Evolutionary conservation across 768 basidiomycete species (phyloP), one percentile per base, ranked within the genome.

Genomic region (Tulasnella sp.): DNA sequence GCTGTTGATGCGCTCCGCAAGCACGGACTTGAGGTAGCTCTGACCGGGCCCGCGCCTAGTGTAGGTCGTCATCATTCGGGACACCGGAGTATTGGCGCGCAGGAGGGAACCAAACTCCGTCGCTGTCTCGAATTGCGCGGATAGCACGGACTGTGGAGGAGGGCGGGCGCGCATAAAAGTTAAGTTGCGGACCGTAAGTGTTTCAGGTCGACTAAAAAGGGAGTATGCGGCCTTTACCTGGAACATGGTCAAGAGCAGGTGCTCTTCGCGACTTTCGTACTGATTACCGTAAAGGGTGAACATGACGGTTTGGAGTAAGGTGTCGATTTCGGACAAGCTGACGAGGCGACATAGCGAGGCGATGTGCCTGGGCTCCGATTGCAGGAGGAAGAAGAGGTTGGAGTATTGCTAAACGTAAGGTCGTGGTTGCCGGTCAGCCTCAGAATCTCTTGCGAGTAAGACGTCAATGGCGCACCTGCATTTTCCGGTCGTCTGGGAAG

Each of bases 1-100:
- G 84, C 95, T 96, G 87, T 99, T 99, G 87, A 99, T 99, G 82
- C 97, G 92, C 85, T 99, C 98, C 37, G 98, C 97, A 73, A 99
- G 89, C 41, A 99, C 97, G 82, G 94, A 93, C 89, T 99, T 99
- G 82, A 99, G 92, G 86, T 99, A 99, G 84, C 96, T 96, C 86
- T 99, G 98, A 80, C 98, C 98, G 0, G 98, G 98, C 80, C 98
- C 98, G 79, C 98, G 94, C 81, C 98, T 94, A 77, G 98, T 99
- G 87, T 99, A 99, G 28, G 98, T 99, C 72, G 98, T 99, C 98
- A 99, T 99, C 98, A 99, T 99, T 54, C 98, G 93, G 75, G 96
- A 98, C 34, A 99, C 98, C 73, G 98, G 98, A 75, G 98, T 99
- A 87, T 99, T 99, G 81, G 98, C 98, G 78, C 98, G 95, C 41